A percentile compares a stretch with the other conserved stretches of the same genome.
These are phyloP conservation scores for Biscutella auriculata DNA, from an alignment of 441 rosid species.

Conservation along the genomic window DNA sequence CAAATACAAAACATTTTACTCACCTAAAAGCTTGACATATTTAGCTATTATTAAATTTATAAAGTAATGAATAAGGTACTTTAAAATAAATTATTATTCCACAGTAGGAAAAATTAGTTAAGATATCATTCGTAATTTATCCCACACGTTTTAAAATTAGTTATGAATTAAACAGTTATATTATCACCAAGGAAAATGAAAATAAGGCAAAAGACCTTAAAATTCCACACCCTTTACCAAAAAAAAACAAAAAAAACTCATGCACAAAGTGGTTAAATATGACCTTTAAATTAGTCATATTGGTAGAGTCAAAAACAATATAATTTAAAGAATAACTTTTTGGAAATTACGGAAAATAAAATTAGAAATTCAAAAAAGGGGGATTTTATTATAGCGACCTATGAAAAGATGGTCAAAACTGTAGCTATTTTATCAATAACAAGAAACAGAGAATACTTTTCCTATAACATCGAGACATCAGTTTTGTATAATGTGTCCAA, in stretches of 20 bases:
- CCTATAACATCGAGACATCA: conserved; percentile 7
- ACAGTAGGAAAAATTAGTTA: too few relatives aligned
- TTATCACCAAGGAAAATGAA: too few relatives aligned
- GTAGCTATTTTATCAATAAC: neutral
- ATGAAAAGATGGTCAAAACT: conserved; percentile 23
- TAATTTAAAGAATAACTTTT: neutral
- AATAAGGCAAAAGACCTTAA: too few relatives aligned
- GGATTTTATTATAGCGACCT: neutral
- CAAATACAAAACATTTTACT: too few relatives aligned
- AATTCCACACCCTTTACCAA: neutral
- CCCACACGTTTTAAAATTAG: too few relatives aligned
- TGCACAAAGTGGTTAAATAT: neutral
- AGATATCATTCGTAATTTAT: too few relatives aligned
- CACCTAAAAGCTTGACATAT: too few relatives aligned
- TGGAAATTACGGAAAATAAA: neutral
- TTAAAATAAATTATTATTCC: too few relatives aligned
- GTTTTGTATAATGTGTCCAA: too few relatives aligned
- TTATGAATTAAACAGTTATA: too few relatives aligned
- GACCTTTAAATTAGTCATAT: neutral
- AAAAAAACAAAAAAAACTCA: neutral
- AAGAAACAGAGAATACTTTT: conserved; percentile 5
- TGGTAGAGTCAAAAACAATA: neutral
- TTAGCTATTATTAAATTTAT: too few relatives aligned
- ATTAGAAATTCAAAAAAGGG: neutral
- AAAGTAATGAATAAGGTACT: too few relatives aligned